phyloP scores from a whole-genome alignment of 2,329 filamentous ascomycete genomes.

The Sporothrix curviconia region DNA sequence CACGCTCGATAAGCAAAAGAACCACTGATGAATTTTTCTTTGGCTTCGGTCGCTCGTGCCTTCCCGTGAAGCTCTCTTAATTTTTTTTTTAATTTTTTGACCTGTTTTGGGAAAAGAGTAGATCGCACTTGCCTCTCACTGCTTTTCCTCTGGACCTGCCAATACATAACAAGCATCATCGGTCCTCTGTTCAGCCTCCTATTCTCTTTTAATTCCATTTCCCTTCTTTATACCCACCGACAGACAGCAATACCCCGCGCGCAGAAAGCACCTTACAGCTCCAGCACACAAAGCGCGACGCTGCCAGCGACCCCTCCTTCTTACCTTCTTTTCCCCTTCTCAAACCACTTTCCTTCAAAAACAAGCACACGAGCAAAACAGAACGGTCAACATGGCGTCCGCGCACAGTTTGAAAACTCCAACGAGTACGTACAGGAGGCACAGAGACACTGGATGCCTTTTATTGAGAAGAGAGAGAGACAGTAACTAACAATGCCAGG shows the following conservation, averaged over 20 bases:
- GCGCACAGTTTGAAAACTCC: conserved; percentile 79
- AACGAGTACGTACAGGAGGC: conserved; percentile 81
- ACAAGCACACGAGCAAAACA: conserved; percentile 1
- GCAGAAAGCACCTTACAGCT: neutral
- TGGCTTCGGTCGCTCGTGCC: conserved; percentile 1
- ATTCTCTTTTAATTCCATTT: neutral
- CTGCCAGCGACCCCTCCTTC: conserved; percentile 1
- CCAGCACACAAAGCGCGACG: neutral
- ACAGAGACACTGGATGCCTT: too few species aligned
- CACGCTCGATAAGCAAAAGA: conserved; percentile 14
- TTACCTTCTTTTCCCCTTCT: neutral
- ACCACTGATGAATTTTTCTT: conserved; percentile 4
- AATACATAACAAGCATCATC: too few species aligned
- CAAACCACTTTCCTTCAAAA: neutral
- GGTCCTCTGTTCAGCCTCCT: neutral
- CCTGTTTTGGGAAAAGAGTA: neutral
- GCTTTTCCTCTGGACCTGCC: too few species aligned
- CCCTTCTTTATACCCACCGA: too few species aligned
- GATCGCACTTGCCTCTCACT: too few species aligned
- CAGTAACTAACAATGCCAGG: conserved; percentile 43
- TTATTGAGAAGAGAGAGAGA: too few species aligned
- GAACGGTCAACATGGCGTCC: conserved; percentile 52
- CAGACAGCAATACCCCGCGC: too few species aligned
- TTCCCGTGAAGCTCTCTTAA: conserved; percentile 6
- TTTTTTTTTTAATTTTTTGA: neutral